Evolutionary conservation across 352 stramenopile species (phyloP), one percentile per base, ranked within the genome.

Genomic region (Ophiocytium majus): DNA sequence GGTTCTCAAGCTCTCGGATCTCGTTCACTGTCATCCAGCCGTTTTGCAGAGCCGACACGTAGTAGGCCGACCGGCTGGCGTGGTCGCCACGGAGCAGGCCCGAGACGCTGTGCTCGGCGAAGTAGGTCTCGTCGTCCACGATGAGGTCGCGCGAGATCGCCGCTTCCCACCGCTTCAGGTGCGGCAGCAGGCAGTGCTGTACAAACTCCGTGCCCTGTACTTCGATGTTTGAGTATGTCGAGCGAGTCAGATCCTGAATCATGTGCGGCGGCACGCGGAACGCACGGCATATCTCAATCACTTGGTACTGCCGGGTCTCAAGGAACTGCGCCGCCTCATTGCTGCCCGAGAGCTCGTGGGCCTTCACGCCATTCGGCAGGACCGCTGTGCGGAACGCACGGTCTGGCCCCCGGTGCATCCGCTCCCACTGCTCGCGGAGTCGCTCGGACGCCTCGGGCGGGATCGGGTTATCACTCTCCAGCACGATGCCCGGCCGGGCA

Each of bases 221-320:
- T 28, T 71, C 57, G 28, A 71, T 71, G 57, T 71, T 71, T 28
- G 57, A 71, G 57, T 23, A 71, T 28, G 57, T 71, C 57, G 57
- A 23, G 19, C 28, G 23, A 23, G 23, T 28, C 19, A 71, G 57
- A 28, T 71, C 57, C 19, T 28, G 19, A 23, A 71, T 28, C 19
- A 71, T 23, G 57, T 71, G 57, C 19, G 57, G 19, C 19, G 57
- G 57, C 57, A 71, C 57, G 57, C 57, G 57, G 57, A 71, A 71
- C 19, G 28, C 28, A 28, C 57, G 19, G 23, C 19, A 23, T 23
- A 71, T 71, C 57, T 71, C 57, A 28, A 28, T 23, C 57, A 23
- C 19, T 28, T 71, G 57, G 57, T 23, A 71, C 57, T 71, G 23
- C 19, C 57, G 57, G 57, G 57, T 71, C 57, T 71, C 57, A 71